Evolutionary conservation across 495 filamentous ascomycete species (phyloP).

Genomic region (Tuber umbilicatum): DNA sequence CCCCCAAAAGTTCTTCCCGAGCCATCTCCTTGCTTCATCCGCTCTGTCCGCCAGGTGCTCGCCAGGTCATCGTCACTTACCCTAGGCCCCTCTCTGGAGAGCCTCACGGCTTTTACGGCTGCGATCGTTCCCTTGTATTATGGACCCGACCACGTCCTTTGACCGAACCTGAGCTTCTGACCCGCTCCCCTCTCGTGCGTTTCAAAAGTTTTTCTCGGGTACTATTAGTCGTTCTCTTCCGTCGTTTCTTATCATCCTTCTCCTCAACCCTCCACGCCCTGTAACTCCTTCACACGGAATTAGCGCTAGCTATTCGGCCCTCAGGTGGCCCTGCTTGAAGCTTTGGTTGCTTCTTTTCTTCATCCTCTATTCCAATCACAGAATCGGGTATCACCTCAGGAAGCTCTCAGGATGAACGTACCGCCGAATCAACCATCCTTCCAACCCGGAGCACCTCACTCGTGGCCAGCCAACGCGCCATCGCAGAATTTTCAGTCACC

Average conservation of each 20-base stretch:
- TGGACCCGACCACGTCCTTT: not conserved
- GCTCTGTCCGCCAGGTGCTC: not conserved
- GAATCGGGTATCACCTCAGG: slow-evolving; percentile 14
- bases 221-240: not conserved
- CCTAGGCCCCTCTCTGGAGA: not conserved
- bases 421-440: slow-evolving; percentile 39
- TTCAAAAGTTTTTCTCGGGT: not conserved
- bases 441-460: slow-evolving; percentile 27
- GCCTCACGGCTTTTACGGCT: not conserved
- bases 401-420: slow-evolving; percentile 31
- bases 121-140: not conserved
- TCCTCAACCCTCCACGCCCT: not conserved
- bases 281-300: not conserved
- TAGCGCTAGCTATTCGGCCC: not conserved
- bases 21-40: not conserved
- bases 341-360: slow-evolving; percentile 18
- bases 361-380: slow-evolving; percentile 14
- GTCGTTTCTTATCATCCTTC: not conserved
- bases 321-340: not conserved
- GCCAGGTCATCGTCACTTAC: slow-evolving; percentile 1
- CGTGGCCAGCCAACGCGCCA: slow-evolving; percentile 30
- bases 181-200: slow-evolving; percentile 1
- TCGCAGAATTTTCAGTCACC: slow-evolving; percentile 26
- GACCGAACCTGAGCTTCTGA: not conserved
- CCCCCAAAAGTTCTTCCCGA: slow-evolving; percentile 31